phyloP scores from a whole-genome alignment of 1,284 basidiomycete genomes.

The Pyrrhoderma lamaoense region DNA sequence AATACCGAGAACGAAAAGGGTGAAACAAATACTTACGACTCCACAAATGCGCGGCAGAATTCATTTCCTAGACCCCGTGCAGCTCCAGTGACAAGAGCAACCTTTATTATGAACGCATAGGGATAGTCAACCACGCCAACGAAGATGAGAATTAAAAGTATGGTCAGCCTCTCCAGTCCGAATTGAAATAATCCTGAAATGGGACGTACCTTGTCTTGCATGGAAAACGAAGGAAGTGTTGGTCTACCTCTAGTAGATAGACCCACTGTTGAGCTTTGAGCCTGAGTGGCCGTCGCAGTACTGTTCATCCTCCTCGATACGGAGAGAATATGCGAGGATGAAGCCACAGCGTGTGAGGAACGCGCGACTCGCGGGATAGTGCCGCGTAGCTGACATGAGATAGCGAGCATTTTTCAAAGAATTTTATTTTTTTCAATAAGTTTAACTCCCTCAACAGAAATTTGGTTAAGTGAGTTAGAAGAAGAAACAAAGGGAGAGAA shows the following conservation, averaged over 20 bases:
- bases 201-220: slow-evolving; percentile 57
- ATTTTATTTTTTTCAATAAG: no score
- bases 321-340: not conserved
- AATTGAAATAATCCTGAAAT: not conserved
- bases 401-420: no score
- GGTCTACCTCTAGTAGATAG: no score
- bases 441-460: no score
- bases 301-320: slow-evolving; percentile 7
- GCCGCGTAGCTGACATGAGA: slow-evolving; percentile 16
- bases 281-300: slow-evolving; percentile 21
- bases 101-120: slow-evolving; percentile 36
- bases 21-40: slow-evolving; percentile 52
- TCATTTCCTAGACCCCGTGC: slow-evolving; percentile 85
- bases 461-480: no score
- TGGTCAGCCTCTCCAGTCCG: no score
- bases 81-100: slow-evolving; percentile 91
- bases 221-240: slow-evolving; percentile 56
- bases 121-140: no score
- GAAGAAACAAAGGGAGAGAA: no score
- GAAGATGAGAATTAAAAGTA: no score
- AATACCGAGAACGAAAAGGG: slow-evolving; percentile 3
- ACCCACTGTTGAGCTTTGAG: slow-evolving; percentile 18
- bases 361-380: slow-evolving; percentile 19
- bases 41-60: slow-evolving; percentile 84
- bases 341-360: not conserved